Percentiles rank a stretch among this genome's conserved stretches.
These are phyloP conservation scores for Neofusicoccum umdonicola DNA, from an alignment of 2,329 filamentous ascomycete genomes.

Conservation along the genomic window DNA sequence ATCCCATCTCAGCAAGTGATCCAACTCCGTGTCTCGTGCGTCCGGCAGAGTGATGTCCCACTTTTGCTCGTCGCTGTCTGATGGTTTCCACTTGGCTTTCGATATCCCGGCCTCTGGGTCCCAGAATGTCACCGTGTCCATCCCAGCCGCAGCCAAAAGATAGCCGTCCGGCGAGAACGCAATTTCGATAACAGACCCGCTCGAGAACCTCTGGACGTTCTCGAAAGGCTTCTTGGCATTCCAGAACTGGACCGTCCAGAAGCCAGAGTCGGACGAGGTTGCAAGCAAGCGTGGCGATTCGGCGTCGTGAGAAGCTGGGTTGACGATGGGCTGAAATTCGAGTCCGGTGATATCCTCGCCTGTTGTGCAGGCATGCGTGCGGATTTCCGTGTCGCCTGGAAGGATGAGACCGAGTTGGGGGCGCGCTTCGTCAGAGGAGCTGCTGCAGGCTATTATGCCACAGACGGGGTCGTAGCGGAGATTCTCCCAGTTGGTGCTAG, in stretches of 20 bases:
- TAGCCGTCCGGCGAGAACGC: conserved; percentile 45
- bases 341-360: conserved; percentile 40
- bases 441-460: conserved; percentile 38
- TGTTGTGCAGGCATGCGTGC: conserved; percentile 30
- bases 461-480: conserved; percentile 41
- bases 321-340: conserved; percentile 36
- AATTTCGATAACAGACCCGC: conserved; percentile 39
- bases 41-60: conserved; percentile 19
- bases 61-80: conserved; percentile 21
- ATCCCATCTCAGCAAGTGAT: conserved; percentile 37
- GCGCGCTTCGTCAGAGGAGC: conserved; percentile 24
- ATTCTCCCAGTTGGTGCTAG: conserved; percentile 34
- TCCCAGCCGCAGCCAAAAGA: conserved; percentile 44
- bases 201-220: conserved; percentile 29
- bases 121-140: conserved; percentile 47
- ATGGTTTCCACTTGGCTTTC: conserved; percentile 34
- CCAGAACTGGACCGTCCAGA: conserved; percentile 38
- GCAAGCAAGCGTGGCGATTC: conserved; percentile 35
- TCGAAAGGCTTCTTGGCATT: conserved; percentile 37
- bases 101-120: conserved; percentile 34
- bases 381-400: conserved; percentile 32
- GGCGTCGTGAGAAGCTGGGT: conserved; percentile 20
- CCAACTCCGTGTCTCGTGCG: conserved; percentile 28
- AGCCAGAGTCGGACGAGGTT: conserved; percentile 41
- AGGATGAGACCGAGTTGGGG: conserved; percentile 36